phyloP scores from a whole-genome alignment of 1,284 basidiomycete genomes.

The Puccinia horiana region DNA sequence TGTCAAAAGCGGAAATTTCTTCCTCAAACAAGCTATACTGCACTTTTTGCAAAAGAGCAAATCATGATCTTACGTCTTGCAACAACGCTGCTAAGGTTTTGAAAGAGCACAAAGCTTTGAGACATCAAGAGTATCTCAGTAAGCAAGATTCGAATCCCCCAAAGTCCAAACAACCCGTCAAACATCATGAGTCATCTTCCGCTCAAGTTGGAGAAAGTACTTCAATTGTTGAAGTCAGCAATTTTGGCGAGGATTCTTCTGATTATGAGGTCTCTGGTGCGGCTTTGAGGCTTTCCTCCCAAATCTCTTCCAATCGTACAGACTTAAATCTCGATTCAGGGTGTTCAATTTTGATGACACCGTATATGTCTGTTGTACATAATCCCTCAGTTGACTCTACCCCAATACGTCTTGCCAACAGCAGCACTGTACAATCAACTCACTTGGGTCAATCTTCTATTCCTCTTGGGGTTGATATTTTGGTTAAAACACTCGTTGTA shows the following conservation, averaged over 20 bases:
- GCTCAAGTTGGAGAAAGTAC: neutral
- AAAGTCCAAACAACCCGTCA: neutral
- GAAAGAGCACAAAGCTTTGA: neutral
- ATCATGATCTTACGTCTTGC: neutral
- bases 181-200: neutral
- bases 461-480: neutral
- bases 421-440: neutral
- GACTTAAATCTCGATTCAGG: neutral
- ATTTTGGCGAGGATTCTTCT: neutral
- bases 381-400: neutral
- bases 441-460: neutral
- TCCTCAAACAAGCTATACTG: neutral
- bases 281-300: neutral
- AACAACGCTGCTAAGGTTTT: neutral
- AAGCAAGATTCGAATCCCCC: neutral
- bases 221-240: neutral
- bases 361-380: neutral
- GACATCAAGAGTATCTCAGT: neutral
- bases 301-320: neutral
- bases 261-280: neutral
- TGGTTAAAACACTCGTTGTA: neutral
- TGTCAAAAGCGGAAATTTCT: neutral
- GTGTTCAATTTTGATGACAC: neutral
- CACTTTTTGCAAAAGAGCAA: neutral
- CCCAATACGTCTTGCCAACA: neutral